Conservation (phyloP, 495 filamentous ascomycete genomes). For the Penicillium macrosclerotiorum region DNA sequence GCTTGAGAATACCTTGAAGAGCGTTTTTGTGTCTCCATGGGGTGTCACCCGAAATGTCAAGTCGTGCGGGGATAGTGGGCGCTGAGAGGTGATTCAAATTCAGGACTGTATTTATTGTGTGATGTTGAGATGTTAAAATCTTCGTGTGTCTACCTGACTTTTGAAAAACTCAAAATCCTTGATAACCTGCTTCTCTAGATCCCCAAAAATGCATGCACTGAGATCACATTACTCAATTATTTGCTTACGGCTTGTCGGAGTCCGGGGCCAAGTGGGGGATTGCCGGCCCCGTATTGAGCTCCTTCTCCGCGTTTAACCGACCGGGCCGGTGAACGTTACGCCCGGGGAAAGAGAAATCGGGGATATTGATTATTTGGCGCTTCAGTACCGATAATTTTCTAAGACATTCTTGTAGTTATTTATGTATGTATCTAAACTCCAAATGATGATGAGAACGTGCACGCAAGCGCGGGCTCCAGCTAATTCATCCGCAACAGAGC, state of each 20-base stretch:
- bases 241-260: conserved; percentile 5
- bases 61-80: no score
- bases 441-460: not conserved
- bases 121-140: no score
- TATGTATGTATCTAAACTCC: not conserved
- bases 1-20: not conserved
- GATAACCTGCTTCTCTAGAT: not conserved
- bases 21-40: not conserved
- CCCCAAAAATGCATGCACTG: not conserved
- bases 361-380: no score
- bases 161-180: conserved; percentile 3
- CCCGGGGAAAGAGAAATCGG: not conserved
- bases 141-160: not conserved
- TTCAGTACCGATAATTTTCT: no score
- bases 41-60: no score
- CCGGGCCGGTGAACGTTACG: not conserved
- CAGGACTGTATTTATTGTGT: not conserved
- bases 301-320: conserved; percentile 14
- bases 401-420: no score
- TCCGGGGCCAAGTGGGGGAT: conserved; percentile 5
- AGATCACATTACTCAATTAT: conserved; percentile 14
- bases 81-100: not conserved
- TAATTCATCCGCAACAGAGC: no score
- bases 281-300: not conserved
- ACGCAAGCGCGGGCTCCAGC: not conserved